Percentiles rank a stretch among this genome's conserved stretches.
Evolutionary conservation across 2,329 filamentous ascomycete genomes (phyloP).

Genomic region (Sporothrix mexicana): DNA sequence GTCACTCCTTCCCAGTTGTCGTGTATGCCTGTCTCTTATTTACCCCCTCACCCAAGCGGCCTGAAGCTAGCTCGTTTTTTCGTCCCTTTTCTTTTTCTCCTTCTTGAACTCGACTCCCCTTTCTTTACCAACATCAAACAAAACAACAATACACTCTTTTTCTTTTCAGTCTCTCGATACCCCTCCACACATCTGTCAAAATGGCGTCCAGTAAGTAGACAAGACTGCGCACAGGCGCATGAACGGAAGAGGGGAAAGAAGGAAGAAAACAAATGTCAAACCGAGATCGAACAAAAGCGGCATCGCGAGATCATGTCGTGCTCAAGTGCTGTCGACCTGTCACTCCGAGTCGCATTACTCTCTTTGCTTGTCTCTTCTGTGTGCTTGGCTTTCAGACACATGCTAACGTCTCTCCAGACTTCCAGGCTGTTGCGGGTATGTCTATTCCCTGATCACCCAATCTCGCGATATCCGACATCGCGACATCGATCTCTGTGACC

Average conservation of each 20-base stretch:
- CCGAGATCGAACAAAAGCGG: not conserved
- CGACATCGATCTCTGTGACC: not conserved
- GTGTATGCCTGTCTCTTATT: not conserved
- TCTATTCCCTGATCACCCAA: not conserved
- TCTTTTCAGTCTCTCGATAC: not conserved
- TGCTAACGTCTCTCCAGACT: slow-evolving; percentile 30
- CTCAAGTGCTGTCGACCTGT: not conserved
- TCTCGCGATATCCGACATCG: not conserved
- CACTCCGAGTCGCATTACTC: not conserved
- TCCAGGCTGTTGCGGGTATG: slow-evolving; percentile 36
- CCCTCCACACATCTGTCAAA: slow-evolving; percentile 17
- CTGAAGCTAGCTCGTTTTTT: slow-evolving; percentile 20
- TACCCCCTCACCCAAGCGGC: slow-evolving; percentile 7
- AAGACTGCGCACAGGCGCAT: not conserved
- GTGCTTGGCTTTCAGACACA: not conserved
- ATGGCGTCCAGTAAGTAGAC: slow-evolving; percentile 13
- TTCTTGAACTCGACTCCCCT: not conserved
- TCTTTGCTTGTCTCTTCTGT: too few relatives aligned
- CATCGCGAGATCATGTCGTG: not conserved
- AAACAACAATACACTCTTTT: not conserved
- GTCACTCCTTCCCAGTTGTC: not conserved
- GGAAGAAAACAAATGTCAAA: not conserved
- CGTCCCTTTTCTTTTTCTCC: not conserved
- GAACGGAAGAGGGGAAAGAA: not conserved
- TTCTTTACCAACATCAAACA: not conserved